phyloP scores from a whole-genome alignment of 495 filamentous ascomycete genomes.

The Aspergillus sclerotioniger region DNA sequence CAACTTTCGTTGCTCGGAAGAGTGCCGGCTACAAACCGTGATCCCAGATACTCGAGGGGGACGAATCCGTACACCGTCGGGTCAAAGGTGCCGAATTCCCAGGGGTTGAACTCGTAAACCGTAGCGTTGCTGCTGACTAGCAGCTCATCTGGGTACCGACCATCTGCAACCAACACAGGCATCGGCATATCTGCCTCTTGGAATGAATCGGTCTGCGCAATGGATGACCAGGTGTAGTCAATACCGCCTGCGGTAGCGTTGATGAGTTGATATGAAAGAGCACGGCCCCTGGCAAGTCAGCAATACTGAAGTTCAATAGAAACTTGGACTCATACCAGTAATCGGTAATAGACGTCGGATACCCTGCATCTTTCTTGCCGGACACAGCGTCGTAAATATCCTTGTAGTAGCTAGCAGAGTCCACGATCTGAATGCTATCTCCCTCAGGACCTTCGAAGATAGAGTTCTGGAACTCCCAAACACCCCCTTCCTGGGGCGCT shows the following conservation, averaged over 20 bases:
- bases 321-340: conserved; percentile 58
- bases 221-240: conserved; percentile 83
- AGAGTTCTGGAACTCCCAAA: conserved; percentile 77
- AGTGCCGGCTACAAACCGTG: conserved; percentile 68
- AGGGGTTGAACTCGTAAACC: conserved; percentile 84
- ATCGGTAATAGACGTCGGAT: conserved; percentile 77
- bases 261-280: conserved; percentile 80
- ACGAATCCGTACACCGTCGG: conserved; percentile 77
- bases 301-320: conserved; percentile 14
- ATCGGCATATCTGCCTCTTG: conserved; percentile 69
- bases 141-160: conserved; percentile 61
- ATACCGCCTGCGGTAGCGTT: conserved; percentile 75
- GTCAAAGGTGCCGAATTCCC: conserved; percentile 82
- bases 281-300: conserved; percentile 52
- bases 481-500: conserved; percentile 35
- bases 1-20: conserved; percentile 61
- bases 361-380: conserved; percentile 68
- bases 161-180: conserved; percentile 79
- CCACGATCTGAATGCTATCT: conserved; percentile 50
- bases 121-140: conserved; percentile 75
- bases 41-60: conserved; percentile 72
- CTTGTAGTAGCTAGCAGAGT: conserved; percentile 63
- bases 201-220: conserved; percentile 68
- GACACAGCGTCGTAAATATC: conserved; percentile 60
- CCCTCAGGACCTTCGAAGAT: conserved; percentile 68